Conservation (phyloP, 169 alveolate genomes). For the Eimeria sp. region DNA sequence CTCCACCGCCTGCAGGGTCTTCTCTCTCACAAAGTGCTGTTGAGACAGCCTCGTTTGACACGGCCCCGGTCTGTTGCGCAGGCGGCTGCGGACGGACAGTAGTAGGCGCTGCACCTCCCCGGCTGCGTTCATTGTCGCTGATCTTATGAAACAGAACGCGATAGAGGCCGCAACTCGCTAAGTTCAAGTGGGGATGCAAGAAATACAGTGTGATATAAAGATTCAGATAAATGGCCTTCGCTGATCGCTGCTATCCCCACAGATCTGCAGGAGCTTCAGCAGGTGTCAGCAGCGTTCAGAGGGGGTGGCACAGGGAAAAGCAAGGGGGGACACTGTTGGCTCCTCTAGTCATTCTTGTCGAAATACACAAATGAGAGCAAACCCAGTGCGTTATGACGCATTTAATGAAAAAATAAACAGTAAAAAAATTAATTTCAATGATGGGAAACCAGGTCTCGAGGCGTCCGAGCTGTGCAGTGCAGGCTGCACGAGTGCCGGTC, state of each 20-base stretch:
- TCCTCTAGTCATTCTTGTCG: not conserved
- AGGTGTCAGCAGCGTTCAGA: not conserved
- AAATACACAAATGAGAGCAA: not conserved
- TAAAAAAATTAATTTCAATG: not conserved
- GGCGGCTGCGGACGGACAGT: conserved; percentile 16
- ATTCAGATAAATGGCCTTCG: not conserved
- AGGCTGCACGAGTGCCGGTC: not conserved
- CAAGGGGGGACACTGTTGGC: not conserved
- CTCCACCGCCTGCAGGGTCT: not conserved
- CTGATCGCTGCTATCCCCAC: not conserved
- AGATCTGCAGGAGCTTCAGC: not conserved
- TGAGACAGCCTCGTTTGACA: not conserved
- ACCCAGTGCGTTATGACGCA: not conserved
- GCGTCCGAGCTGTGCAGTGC: not conserved
- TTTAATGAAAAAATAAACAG: too few relatives aligned
- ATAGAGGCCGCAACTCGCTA: not conserved
- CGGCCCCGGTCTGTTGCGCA: not conserved
- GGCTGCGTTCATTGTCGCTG: conserved; percentile 56
- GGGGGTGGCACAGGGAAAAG: not conserved
- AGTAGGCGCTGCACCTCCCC: conserved; percentile 68
- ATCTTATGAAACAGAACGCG: not conserved
- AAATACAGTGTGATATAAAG: not conserved
- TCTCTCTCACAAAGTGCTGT: conserved; percentile 44
- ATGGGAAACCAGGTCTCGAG: not conserved
- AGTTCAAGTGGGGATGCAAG: not conserved